These are phyloP conservation scores for Phytomonas sp. DNA, from an alignment of 208 protist species.

Conservation along the genomic window DNA sequence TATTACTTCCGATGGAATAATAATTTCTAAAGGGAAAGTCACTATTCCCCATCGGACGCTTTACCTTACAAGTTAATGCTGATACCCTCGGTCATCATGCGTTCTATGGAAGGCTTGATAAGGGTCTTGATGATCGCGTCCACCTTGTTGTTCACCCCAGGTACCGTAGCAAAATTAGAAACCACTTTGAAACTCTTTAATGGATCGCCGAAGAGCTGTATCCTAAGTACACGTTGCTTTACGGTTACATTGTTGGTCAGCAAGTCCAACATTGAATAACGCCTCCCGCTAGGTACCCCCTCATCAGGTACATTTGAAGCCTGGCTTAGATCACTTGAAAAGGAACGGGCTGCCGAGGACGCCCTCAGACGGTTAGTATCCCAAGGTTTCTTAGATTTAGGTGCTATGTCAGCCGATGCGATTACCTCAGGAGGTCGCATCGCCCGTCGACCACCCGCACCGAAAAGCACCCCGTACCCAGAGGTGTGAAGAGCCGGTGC, in stretches of 20 bases:
- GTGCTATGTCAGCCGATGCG: slow-evolving; percentile 4
- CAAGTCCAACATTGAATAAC: slow-evolving; percentile 24
- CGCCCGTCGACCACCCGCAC: slow-evolving; percentile 54
- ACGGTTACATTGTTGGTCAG: slow-evolving; percentile 37
- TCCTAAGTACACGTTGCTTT: slow-evolving; percentile 39
- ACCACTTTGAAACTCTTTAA: slow-evolving; percentile 71
- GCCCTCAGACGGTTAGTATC: not conserved
- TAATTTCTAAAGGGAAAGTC: not conserved
- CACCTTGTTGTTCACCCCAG: slow-evolving; percentile 63
- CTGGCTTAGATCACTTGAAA: not conserved
- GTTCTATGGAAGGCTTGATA: slow-evolving; percentile 72
- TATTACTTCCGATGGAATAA: not conserved
- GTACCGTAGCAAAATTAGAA: slow-evolving; percentile 75
- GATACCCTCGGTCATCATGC: slow-evolving; percentile 76
- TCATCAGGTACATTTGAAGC: not conserved
- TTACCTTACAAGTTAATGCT: slow-evolving; percentile 6
- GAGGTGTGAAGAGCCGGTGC: slow-evolving; percentile 1
- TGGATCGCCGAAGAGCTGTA: slow-evolving; percentile 82
- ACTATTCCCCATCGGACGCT: not conserved
- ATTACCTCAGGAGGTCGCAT: slow-evolving; percentile 58
- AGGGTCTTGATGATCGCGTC: slow-evolving; percentile 65
- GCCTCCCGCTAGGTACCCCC: not conserved
- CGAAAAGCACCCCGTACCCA: slow-evolving; percentile 71
- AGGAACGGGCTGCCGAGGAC: not conserved
- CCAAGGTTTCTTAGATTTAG: not conserved